Conservation (phyloP, 2,329 filamentous ascomycete genomes). For the Botrytis hyacinthi region DNA sequence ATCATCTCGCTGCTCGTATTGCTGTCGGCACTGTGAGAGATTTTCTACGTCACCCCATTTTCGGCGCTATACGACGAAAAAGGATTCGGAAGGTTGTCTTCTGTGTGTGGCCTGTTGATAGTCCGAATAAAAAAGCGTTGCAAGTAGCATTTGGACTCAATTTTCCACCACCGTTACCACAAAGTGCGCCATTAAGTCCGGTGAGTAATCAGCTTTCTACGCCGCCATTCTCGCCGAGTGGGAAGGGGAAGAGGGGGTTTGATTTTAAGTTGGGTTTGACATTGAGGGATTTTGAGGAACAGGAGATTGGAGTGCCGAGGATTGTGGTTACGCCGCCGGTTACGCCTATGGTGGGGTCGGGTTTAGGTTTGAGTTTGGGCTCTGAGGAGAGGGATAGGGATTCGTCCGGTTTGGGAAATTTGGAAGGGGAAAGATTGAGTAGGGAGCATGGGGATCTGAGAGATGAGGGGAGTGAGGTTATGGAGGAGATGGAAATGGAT, state of each 20-base stretch:
- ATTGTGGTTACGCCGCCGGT: not conserved
- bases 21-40: not conserved
- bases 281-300: not conserved
- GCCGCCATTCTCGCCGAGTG: not conserved
- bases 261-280: not conserved
- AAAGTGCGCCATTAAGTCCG: not conserved
- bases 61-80: not conserved
- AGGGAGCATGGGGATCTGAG: not conserved
- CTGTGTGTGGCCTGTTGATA: slow-evolving; percentile 4
- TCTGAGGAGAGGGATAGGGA: not conserved
- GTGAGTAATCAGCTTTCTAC: not conserved
- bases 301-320: not conserved
- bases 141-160: not conserved
- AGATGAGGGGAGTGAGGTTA: not conserved
- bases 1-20: not conserved
- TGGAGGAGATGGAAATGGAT: not conserved
- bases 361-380: not conserved
- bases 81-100: not conserved
- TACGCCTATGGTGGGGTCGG: not conserved
- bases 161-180: not conserved
- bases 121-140: not conserved
- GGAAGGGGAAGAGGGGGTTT: not conserved
- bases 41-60: not conserved
- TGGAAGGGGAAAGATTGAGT: not conserved
- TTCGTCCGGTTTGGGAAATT: not conserved